phyloP scores from a whole-genome alignment of 768 basidiomycete species.

The Filobasidium wieringae region DNA sequence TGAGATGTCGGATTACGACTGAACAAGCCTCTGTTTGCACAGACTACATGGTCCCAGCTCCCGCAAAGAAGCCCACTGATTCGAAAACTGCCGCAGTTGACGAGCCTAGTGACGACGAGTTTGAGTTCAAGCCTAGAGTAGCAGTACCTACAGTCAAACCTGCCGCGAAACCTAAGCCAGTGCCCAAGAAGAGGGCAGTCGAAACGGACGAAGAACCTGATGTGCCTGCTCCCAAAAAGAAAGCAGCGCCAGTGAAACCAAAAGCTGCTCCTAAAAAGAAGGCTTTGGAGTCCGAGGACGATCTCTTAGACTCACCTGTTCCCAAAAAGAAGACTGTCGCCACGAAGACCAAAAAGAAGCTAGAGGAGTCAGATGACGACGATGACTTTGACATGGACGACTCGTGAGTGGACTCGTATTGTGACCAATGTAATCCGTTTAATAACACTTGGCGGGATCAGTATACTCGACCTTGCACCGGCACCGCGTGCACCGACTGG shows the following conservation, averaged over 20 bases:
- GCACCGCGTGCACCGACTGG: background rate
- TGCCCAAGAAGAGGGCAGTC: slow-evolving; percentile 16
- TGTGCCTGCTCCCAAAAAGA: background rate
- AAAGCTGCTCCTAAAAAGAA: background rate
- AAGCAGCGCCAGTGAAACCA: slow-evolving; percentile 1
- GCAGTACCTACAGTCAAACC: slow-evolving; percentile 3
- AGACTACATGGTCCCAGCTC: slow-evolving; percentile 21
- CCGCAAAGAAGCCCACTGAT: slow-evolving; percentile 16
- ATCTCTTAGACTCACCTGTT: slow-evolving; percentile 13
- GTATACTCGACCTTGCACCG: background rate
- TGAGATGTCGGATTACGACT: background rate
- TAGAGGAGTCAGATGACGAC: slow-evolving; percentile 13
- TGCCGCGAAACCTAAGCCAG: slow-evolving; percentile 23
- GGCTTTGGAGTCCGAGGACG: slow-evolving; percentile 1
- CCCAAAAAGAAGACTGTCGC: slow-evolving; percentile 23
- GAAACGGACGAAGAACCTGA: slow-evolving; percentile 11
- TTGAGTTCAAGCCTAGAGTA: background rate
- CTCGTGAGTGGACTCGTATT: background rate
- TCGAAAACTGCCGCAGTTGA: slow-evolving; percentile 4
- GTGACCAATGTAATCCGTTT: background rate
- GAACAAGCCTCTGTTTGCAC: background rate
- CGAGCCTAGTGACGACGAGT: slow-evolving; percentile 15
- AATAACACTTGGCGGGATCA: background rate
- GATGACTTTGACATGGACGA: slow-evolving; percentile 9
- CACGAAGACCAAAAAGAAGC: slow-evolving; percentile 17